Percentiles rank a stretch among this genome's conserved stretches.
Evolutionary conservation across 768 basidiomycete genomes (phyloP).

Genomic region (Boletus rubescentipes): DNA sequence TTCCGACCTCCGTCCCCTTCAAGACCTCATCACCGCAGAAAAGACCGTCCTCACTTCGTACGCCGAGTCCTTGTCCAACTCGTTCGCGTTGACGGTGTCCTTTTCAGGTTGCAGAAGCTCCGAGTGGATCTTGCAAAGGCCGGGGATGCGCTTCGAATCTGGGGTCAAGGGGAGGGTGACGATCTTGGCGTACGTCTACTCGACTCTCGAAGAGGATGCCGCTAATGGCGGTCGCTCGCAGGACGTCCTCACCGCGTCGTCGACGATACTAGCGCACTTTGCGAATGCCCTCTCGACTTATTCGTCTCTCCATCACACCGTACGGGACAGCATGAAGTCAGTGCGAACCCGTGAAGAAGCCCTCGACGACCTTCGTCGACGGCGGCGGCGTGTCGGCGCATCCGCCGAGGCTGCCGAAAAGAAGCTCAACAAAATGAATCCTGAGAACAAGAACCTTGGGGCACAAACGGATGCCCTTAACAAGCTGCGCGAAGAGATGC

Average conservation of each 20-base stretch:
- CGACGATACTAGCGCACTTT: slow-evolving; percentile 65
- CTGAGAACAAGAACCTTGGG: slow-evolving; percentile 81
- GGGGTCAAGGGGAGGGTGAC: slow-evolving; percentile 81
- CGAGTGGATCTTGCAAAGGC: slow-evolving; percentile 66
- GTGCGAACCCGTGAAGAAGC: slow-evolving; percentile 83
- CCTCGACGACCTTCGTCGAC: slow-evolving; percentile 72
- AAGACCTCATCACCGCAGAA: slow-evolving; percentile 88
- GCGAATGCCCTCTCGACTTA: slow-evolving; percentile 66
- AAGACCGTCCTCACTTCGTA: slow-evolving; percentile 78
- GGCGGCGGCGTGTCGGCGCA: slow-evolving; percentile 59
- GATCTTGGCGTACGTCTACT: slow-evolving; percentile 63
- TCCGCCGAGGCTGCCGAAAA: slow-evolving; percentile 84
- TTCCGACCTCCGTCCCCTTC: slow-evolving; percentile 75
- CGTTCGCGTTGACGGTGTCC: background rate
- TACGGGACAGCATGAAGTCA: slow-evolving; percentile 69
- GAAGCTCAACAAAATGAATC: slow-evolving; percentile 87
- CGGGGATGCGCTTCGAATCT: slow-evolving; percentile 65
- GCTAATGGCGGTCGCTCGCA: slow-evolving; percentile 26
- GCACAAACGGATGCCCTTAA: slow-evolving; percentile 73
- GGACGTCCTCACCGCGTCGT: slow-evolving; percentile 75
- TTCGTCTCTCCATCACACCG: slow-evolving; percentile 64
- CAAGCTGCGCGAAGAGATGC: slow-evolving; percentile 72
- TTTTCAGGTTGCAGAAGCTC: slow-evolving; percentile 58
- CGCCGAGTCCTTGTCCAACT: slow-evolving; percentile 24
- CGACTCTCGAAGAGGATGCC: background rate